Conservation (phyloP, 305 asterid genomes). For the Caryopteris hybrid region DNA sequence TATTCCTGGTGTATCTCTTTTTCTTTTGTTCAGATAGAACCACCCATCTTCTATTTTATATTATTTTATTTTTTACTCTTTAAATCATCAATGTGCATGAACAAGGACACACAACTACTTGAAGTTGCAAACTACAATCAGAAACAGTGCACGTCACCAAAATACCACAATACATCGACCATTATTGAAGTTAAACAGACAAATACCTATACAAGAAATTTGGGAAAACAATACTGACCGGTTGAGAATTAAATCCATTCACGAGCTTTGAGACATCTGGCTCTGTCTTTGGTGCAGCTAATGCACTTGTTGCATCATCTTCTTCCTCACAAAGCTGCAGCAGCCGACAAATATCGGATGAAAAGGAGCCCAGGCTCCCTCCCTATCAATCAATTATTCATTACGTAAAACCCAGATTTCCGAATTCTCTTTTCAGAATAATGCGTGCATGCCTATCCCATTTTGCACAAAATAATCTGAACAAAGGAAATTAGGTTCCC, state of each 20-base stretch:
- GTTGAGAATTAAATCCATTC: conserved; percentile 45
- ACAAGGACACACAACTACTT: no score
- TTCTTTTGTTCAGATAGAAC: no score
- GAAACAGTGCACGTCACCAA: no score
- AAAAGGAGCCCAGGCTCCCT: conserved; percentile 74
- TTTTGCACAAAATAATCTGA: neutral
- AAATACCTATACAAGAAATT: no score
- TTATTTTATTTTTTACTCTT: no score
- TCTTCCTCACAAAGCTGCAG: conserved; percentile 91
- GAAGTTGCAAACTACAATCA: no score
- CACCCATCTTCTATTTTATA: no score
- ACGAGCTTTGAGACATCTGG: conserved; percentile 59
- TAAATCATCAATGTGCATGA: no score
- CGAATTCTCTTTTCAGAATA: conserved; percentile 1
- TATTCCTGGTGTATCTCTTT: no score
- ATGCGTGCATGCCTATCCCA: conserved; percentile 2
- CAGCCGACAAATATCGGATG: conserved; percentile 79
- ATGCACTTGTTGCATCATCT: conserved; percentile 95
- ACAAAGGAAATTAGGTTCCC: neutral
- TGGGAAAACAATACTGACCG: no score
- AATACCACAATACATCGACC: no score
- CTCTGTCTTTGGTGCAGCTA: conserved; percentile 86
- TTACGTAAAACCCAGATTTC: conserved; percentile 9
- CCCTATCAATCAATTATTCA: conserved; percentile 45
- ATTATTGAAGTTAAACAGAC: no score